Percentiles rank a stretch among this genome's conserved stretches.
These are phyloP conservation scores for Pleurotus tuber-regium DNA, from an alignment of 768 basidiomycete genomes.

Conservation along the genomic window DNA sequence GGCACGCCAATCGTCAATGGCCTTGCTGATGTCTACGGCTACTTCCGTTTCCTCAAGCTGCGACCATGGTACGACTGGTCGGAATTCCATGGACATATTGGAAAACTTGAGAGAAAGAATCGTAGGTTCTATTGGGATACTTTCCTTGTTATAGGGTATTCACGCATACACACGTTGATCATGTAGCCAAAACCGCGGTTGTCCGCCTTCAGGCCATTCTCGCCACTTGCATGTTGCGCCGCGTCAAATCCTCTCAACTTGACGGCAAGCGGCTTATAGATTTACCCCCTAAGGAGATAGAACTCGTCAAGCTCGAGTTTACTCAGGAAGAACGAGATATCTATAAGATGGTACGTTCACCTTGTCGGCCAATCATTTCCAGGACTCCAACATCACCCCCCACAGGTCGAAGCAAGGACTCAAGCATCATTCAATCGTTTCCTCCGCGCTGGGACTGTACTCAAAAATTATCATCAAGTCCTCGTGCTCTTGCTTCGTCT, in stretches of 20 bases:
- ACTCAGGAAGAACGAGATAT: constrained; percentile 59
- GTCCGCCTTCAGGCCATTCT: constrained; percentile 60
- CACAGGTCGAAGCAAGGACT: constrained; percentile 47
- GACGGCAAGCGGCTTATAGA: constrained; percentile 70
- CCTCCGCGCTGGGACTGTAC: constrained; percentile 59
- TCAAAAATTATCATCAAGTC: constrained; percentile 65
- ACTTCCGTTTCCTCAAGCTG: constrained; percentile 40
- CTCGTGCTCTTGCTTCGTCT: constrained; percentile 50
- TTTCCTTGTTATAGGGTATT: background rate
- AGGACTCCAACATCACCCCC: no score
- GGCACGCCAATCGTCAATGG: constrained; percentile 68
- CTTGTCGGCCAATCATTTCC: no score
- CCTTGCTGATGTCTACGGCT: constrained; percentile 52
- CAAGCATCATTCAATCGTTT: constrained; percentile 66
- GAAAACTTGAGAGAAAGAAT: constrained; percentile 43
- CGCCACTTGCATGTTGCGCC: constrained; percentile 49
- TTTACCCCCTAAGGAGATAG: constrained; percentile 54
- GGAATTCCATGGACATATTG: constrained; percentile 38
- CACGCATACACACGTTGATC: constrained; percentile 12
- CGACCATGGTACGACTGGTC: constrained; percentile 47
- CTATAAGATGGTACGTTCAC: constrained; percentile 46
- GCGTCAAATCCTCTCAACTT: constrained; percentile 60
- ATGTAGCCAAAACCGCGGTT: constrained; percentile 49
- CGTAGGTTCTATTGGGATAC: constrained; percentile 32
- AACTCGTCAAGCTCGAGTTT: constrained; percentile 54